Evolutionary conservation across 805 yeast genomes (phyloP), one percentile per base, ranked within the genome.

Genomic region (Metschnikowia aberdeeniae): DNA sequence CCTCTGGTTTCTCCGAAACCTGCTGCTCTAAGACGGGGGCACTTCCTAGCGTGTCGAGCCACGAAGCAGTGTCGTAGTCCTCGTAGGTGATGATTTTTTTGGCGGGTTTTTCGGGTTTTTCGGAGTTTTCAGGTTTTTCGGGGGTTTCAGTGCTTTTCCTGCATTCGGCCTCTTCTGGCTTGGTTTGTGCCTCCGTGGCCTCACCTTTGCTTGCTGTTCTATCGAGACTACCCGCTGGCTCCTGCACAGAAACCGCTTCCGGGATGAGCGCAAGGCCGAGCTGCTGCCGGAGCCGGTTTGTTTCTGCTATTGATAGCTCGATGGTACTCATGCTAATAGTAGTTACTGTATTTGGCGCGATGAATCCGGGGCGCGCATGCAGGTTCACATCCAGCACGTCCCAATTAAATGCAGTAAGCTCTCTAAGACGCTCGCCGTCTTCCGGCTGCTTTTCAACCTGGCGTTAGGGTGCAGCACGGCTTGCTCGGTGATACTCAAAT

Each of bases 181-280:
- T 10, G 12, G 6, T 10, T 29, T 29, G 13, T 29, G 32, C 14
- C 7, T 32, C 5, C 3, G 22, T 32, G 20, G 17, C 20, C 6
- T 29, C 13, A 4, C 6, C 11, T n/a, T 13, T 12, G 20, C 5
- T 2, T 3, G 6, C 5, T 4, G 6, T 5, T 1, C 11, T 2
- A 3, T 14, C 10, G 11, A 32, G 2, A 6, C 10, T n/a, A 12
- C 26, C 26, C 10, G 36, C 27, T n/a, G 36, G n/a, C 5, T 22
- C 13, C 10, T 4, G 26, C 26, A 20, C 27, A 8, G 28, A 9
- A 22, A 17, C 19, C 24, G 26, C 7, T 20, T 34, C 22, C 9
- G 71, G 73, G 13, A 79, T 72, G 1, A 83, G 81, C 31, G 73
- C 72, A 44, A 82, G 63, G 0, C 86, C 86, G 9, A 80, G 54